phyloP scores from a whole-genome alignment of 495 filamentous ascomycete genomes.

The Penicillium crystallinum region DNA sequence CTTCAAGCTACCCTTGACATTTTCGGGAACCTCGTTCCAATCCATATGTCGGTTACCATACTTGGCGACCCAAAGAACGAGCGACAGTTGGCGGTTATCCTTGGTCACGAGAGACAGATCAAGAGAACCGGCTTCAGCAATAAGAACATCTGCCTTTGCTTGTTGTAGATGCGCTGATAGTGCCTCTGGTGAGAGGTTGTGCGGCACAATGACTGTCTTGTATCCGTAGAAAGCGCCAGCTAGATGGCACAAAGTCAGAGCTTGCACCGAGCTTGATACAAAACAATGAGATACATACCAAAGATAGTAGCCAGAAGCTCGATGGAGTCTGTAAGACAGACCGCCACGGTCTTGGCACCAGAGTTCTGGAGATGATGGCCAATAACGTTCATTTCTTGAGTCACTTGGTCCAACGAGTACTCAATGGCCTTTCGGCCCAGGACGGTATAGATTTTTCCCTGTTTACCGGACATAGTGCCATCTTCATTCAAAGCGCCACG shows the following conservation, averaged over 20 bases:
- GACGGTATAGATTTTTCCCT: conserved; percentile 75
- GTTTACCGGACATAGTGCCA: conserved; percentile 52
- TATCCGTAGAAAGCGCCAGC: conserved; percentile 76
- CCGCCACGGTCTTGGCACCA: conserved; percentile 71
- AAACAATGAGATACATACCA: conserved; percentile 36
- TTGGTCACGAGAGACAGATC: conserved; percentile 69
- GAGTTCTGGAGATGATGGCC: conserved; percentile 66
- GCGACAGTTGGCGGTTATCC: conserved; percentile 61
- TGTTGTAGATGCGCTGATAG: conserved; percentile 65
- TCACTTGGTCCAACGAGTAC: conserved; percentile 65
- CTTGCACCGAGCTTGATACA: background rate
- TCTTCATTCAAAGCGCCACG: conserved; percentile 57
- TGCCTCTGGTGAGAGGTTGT: conserved; percentile 60
- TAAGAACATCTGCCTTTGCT: conserved; percentile 69
- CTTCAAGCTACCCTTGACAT: conserved; percentile 62
- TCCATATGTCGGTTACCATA: conserved; percentile 88
- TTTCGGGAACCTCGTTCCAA: conserved; percentile 74
- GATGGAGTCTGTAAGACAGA: conserved; percentile 90
- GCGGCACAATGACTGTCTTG: conserved; percentile 77
- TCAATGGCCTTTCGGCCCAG: conserved; percentile 68
- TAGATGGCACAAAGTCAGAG: conserved; percentile 19
- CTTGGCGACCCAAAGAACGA: conserved; percentile 91
- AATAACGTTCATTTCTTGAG: conserved; percentile 81
- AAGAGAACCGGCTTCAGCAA: conserved; percentile 83
- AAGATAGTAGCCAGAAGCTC: conserved; percentile 75